phyloP scores from a whole-genome alignment of 345 rosid genomes.

The Triadica sebifera region DNA sequence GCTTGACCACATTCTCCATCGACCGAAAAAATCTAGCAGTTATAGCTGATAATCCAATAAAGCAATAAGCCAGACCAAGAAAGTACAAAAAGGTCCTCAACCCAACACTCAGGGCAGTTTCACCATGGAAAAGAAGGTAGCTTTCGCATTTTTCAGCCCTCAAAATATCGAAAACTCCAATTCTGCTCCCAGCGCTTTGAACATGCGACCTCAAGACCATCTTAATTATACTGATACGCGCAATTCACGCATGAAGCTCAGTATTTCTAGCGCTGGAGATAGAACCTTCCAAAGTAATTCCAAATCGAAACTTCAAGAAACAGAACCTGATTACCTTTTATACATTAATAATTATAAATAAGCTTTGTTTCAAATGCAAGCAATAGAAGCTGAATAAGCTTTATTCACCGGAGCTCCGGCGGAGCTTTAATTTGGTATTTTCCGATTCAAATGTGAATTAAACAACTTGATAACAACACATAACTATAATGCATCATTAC shows the following conservation, averaged over 20 bases:
- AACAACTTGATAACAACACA: too few species aligned
- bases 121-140: conserved; percentile 54
- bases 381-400: background rate
- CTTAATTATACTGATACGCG: conserved; percentile 18
- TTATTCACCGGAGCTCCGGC: background rate
- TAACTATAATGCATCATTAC: too few species aligned
- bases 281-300: background rate
- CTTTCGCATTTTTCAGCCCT: conserved; percentile 47
- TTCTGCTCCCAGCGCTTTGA: conserved; percentile 19
- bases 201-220: conserved; percentile 40
- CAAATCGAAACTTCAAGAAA: background rate
- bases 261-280: conserved; percentile 10
- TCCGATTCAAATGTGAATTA: background rate
- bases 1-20: conserved; percentile 92
- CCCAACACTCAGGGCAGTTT: conserved; percentile 49
- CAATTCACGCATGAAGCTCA: conserved; percentile 18
- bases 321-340: too few species aligned
- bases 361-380: background rate
- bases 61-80: conserved; percentile 80
- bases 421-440: background rate
- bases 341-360: too few species aligned
- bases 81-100: conserved; percentile 53
- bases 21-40: conserved; percentile 77
- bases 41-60: conserved; percentile 79
- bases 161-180: conserved; percentile 24